Evolutionary conservation across 106 monocot genomes (phyloP).

Genomic region (Acorus gramineus): DNA sequence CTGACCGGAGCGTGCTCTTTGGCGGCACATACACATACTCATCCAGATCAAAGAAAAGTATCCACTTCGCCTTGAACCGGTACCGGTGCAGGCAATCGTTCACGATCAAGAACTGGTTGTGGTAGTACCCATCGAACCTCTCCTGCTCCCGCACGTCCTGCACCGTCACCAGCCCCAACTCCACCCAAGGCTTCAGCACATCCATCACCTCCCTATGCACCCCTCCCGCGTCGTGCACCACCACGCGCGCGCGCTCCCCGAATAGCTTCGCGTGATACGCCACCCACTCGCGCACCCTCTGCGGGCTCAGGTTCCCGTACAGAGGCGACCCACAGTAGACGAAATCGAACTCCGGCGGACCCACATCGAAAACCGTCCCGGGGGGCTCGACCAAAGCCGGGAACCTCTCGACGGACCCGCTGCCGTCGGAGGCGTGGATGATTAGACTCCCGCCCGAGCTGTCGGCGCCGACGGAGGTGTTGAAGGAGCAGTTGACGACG

Average conservation of each 20-base stretch:
- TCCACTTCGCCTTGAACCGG: slow-evolving; percentile 50
- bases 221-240: slow-evolving; percentile 74
- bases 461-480: slow-evolving; percentile 21
- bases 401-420: slow-evolving; percentile 24
- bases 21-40: slow-evolving; percentile 57
- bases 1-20: slow-evolving; percentile 13
- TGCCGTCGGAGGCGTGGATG: slow-evolving; percentile 30
- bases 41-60: slow-evolving; percentile 80
- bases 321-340: slow-evolving; percentile 73
- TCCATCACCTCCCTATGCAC: slow-evolving; percentile 43
- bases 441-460: slow-evolving; percentile 44
- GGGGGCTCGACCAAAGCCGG: slow-evolving; percentile 39
- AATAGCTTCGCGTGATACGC: slow-evolving; percentile 61
- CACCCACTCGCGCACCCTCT: slow-evolving; percentile 66
- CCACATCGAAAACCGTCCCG: slow-evolving; percentile 14
- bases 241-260: slow-evolving; percentile 48
- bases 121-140: slow-evolving; percentile 77
- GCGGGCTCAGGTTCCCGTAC: slow-evolving; percentile 55
- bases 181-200: slow-evolving; percentile 65
- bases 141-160: slow-evolving; percentile 65
- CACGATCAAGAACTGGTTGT: slow-evolving; percentile 78
- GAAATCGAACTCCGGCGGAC: slow-evolving; percentile 48
- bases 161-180: slow-evolving; percentile 39
- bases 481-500: slow-evolving; percentile 72
- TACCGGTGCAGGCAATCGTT: slow-evolving; percentile 74